Evolutionary conservation across 108 stramenopile genomes (phyloP).

Genomic region (Bacterosira constricta): DNA sequence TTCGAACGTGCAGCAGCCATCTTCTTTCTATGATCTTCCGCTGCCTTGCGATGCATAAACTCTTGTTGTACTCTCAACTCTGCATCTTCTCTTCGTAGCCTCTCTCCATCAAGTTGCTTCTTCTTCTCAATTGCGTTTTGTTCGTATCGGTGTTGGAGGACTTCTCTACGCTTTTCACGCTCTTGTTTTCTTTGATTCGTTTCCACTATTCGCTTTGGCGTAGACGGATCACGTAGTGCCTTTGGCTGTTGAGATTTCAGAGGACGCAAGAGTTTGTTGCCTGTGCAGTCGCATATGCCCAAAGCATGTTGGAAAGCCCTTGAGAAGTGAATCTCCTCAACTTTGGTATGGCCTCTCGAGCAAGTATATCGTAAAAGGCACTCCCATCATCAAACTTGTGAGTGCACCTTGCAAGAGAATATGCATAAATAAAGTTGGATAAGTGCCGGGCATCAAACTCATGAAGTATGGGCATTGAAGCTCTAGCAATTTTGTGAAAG

Average conservation of each 20-base stretch:
- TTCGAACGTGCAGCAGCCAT: slow-evolving; percentile 3
- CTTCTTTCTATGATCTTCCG: slow-evolving; percentile 24
- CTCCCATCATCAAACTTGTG: no score
- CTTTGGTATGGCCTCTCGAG: not conserved
- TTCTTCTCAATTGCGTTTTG: slow-evolving; percentile 4
- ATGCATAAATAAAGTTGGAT: no score
- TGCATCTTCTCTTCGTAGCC: not conserved
- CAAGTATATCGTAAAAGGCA: not conserved
- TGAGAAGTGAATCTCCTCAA: not conserved
- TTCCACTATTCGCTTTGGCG: slow-evolving; percentile 19
- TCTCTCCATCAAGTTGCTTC: slow-evolving; percentile 9
- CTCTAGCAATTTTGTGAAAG: no score
- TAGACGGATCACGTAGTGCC: not conserved
- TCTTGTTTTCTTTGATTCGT: slow-evolving; percentile 22
- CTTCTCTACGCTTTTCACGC: slow-evolving; percentile 15
- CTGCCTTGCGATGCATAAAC: slow-evolving; percentile 6
- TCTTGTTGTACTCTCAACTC: slow-evolving; percentile 18
- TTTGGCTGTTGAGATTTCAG: not conserved
- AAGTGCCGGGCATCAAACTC: no score
- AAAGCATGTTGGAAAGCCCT: slow-evolving; percentile 2
- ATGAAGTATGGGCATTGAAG: no score
- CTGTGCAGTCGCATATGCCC: no score
- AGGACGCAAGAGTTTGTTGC: slow-evolving; percentile 4
- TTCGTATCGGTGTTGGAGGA: slow-evolving; percentile 14
- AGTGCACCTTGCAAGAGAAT: no score